Base-by-base conservation (phyloP, 164 flowering plant species). In the Cinnamomum chago region DNA sequence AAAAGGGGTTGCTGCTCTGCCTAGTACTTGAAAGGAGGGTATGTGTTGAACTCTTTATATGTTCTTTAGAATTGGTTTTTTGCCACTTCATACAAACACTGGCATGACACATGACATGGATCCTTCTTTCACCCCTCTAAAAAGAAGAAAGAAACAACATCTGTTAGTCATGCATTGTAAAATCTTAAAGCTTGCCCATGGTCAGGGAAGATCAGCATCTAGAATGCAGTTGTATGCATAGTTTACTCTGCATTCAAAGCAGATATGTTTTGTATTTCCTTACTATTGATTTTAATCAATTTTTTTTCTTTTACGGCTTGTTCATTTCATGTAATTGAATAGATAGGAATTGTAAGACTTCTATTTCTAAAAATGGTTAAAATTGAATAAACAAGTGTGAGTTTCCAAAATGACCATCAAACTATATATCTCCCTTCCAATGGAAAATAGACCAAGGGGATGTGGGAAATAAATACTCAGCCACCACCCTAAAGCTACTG, bases 1-100 rank as follows among this genome's bases (percentile, higher is more conserved):
- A 84, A 89, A 76, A 80, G 60, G 10, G 90, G 94, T 24, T 92
- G 97, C 68, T 90, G 97, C 78, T 90, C 94, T 23, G 72, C 86
- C 17, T 90, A 79, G 80, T 20, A 22, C 33, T 30, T 28, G 33
- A 71, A 72, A 28, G 30, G 7, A 69, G 18, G 35, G 30, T 11
- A 40, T 22, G 11, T 5, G 58, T 23, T 47, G 58, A 22, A 7
- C 25, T 12, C 40, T 35, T n/a, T 10, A 47, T 68, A 47, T 7
- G 20, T 68, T 55, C 60, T 14, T 55, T 55, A 14, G 17, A 15
- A 15, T 55, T 15, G 17, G 60, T 55, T 15, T 18, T 55, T 17
- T 17, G 60, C n/a, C 60, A 15, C 5, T 55, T 55, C 18, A 20
- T 55, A 55, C n/a, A 3, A 55, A 55, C 6, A 5, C 18, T 52